phyloP scores from a whole-genome alignment of 2,329 filamentous ascomycete genomes.

The Aspergillus fischeri region DNA sequence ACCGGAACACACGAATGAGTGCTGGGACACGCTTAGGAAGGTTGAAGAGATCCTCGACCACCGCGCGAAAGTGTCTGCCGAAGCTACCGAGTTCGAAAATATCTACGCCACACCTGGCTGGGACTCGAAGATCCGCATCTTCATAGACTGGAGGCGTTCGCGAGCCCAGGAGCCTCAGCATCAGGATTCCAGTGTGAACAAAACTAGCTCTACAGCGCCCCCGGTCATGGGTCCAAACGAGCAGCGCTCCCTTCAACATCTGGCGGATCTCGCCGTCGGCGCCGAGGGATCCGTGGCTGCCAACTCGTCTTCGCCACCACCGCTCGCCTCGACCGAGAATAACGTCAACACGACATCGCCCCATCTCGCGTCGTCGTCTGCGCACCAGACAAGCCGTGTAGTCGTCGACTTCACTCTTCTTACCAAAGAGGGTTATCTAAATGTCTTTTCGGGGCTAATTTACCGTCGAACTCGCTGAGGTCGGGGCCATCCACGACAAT shows the following conservation, averaged over 20 bases:
- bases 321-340: conserved; percentile 21
- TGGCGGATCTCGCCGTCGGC: conserved; percentile 42
- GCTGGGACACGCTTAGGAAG: conserved; percentile 44
- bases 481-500: neutral
- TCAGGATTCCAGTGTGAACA: conserved; percentile 21
- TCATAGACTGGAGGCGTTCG: conserved; percentile 36
- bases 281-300: conserved; percentile 36
- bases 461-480: conserved; percentile 27
- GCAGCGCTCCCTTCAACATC: conserved; percentile 42
- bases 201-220: conserved; percentile 19
- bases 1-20: conserved; percentile 35
- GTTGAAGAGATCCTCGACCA: conserved; percentile 48
- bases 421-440: conserved; percentile 40
- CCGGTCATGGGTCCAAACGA: conserved; percentile 40
- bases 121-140: conserved; percentile 39
- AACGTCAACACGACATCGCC: conserved; percentile 22
- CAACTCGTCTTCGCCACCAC: conserved; percentile 26
- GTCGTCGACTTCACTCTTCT: conserved; percentile 40
- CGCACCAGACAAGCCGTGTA: conserved; percentile 26
- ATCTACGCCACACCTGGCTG: conserved; percentile 38
- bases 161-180: conserved; percentile 32
- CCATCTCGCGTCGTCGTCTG: conserved; percentile 21
- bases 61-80: conserved; percentile 33
- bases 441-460: conserved; percentile 36
- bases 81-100: conserved; percentile 33